Percentiles rank a stretch among this genome's conserved stretches.
phyloP scores from a whole-genome alignment of 495 filamentous ascomycete genomes.

The Gamarada debralockiae region DNA sequence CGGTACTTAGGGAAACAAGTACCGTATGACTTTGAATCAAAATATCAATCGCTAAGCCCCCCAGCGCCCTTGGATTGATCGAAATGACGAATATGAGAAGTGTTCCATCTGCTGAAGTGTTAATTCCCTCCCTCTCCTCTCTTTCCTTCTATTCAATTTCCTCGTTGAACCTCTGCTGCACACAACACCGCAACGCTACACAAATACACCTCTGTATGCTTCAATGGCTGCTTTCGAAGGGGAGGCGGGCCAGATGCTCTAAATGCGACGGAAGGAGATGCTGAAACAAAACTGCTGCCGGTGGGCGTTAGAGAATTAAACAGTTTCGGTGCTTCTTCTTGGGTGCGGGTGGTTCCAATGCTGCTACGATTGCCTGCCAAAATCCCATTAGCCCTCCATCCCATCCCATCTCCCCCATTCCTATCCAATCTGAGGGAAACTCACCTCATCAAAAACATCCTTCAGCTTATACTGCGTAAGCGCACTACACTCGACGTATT shows the following conservation, averaged over 20 bases:
- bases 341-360: slow-evolving; percentile 75
- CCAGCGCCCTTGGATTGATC: too few species aligned
- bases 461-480: slow-evolving; percentile 98
- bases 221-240: too few species aligned
- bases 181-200: too few species aligned
- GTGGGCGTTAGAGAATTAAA: slow-evolving; percentile 41
- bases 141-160: too few species aligned
- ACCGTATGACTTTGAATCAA: too few species aligned
- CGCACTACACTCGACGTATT: slow-evolving; percentile 98
- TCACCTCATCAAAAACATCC: slow-evolving; percentile 98
- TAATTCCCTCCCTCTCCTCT: neutral
- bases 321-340: slow-evolving; percentile 59
- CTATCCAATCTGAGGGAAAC: neutral
- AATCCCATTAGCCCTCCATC: neutral
- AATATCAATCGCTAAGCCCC: too few species aligned
- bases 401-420: neutral
- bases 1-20: too few species aligned
- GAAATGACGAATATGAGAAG: neutral
- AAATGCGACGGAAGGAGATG: neutral
- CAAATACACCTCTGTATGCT: too few species aligned
- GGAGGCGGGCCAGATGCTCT: neutral
- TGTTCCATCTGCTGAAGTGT: neutral
- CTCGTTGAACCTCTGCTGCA: too few species aligned
- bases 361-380: slow-evolving; percentile 84
- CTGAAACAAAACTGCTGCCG: neutral